phyloP scores from a whole-genome alignment of 148 eudicot species.

The Beta vulgaris region DNA sequence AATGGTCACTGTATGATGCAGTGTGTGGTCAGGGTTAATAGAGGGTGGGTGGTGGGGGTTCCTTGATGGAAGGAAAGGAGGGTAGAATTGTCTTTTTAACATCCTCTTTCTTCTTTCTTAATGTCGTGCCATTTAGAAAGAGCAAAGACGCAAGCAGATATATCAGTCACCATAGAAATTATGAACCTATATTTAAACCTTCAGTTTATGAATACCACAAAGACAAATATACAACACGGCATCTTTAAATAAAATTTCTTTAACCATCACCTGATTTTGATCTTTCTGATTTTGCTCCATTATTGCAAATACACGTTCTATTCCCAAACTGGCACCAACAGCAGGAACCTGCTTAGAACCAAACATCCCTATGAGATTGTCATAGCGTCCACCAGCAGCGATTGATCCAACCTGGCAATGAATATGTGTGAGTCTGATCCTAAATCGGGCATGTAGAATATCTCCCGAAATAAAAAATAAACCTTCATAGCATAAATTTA shows the following conservation, averaged over 20 bases:
- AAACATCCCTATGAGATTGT: slow-evolving; percentile 90
- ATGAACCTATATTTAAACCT: not conserved
- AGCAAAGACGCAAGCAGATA: too few species aligned
- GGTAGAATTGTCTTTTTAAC: too few species aligned
- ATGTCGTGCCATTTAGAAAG: too few species aligned
- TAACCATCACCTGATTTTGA: slow-evolving; percentile 57
- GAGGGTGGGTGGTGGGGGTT: too few species aligned
- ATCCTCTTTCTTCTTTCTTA: too few species aligned
- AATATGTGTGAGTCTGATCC: slow-evolving; percentile 2
- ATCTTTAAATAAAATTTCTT: not conserved
- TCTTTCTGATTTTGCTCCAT: slow-evolving; percentile 90
- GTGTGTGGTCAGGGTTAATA: too few species aligned
- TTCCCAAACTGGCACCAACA: slow-evolving; percentile 91
- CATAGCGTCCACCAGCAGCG: slow-evolving; percentile 98
- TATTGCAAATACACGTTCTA: slow-evolving; percentile 91
- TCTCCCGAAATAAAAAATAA: not conserved
- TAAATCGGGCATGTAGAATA: not conserved
- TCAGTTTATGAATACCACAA: not conserved
- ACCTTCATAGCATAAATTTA: too few species aligned
- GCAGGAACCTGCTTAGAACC: slow-evolving; percentile 93
- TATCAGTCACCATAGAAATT: too few species aligned
- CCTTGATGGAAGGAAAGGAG: too few species aligned
- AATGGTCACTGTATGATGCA: too few species aligned
- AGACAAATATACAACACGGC: not conserved
- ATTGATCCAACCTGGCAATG: slow-evolving; percentile 84